phyloP scores from a whole-genome alignment of 2,329 filamentous ascomycete genomes.

The Penicillium sp. region DNA sequence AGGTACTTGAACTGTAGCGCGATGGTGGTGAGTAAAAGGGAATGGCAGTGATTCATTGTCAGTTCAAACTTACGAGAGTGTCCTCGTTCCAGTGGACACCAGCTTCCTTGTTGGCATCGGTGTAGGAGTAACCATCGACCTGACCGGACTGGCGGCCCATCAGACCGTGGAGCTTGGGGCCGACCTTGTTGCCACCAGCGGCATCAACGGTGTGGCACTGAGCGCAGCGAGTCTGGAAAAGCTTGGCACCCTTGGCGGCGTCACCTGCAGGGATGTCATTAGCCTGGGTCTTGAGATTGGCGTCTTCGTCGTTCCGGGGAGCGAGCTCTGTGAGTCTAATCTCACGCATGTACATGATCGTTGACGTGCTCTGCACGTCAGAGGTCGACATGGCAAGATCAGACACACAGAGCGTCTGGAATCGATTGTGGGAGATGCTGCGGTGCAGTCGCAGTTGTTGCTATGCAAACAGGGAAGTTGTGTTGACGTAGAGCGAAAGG shows the following conservation, averaged over 20 bases:
- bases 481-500: neutral
- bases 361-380: conserved; percentile 25
- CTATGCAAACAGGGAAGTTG: neutral
- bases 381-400: conserved; percentile 25
- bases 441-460: neutral
- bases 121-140: conserved; percentile 93
- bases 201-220: conserved; percentile 97
- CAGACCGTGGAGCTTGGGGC: conserved; percentile 93
- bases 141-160: conserved; percentile 94
- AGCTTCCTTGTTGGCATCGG: conserved; percentile 99
- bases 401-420: neutral
- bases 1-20: conserved; percentile 82
- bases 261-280: conserved; percentile 64
- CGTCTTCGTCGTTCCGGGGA: conserved; percentile 10
- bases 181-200: conserved; percentile 94
- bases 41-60: neutral
- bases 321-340: conserved; percentile 16
- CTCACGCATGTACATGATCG: conserved; percentile 26
- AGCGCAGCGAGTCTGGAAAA: conserved; percentile 97
- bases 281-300: conserved; percentile 3
- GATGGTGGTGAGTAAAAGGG: conserved; percentile 13
- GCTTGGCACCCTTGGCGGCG: conserved; percentile 91
- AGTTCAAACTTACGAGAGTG: conserved; percentile 66
- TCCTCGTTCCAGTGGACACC: conserved; percentile 84
- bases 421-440: neutral